A percentile compares a stretch with the other conserved stretches of the same genome.
Conservation (phyloP, 768 basidiomycete genomes). For the Cyclocybe cylindracea region DNA sequence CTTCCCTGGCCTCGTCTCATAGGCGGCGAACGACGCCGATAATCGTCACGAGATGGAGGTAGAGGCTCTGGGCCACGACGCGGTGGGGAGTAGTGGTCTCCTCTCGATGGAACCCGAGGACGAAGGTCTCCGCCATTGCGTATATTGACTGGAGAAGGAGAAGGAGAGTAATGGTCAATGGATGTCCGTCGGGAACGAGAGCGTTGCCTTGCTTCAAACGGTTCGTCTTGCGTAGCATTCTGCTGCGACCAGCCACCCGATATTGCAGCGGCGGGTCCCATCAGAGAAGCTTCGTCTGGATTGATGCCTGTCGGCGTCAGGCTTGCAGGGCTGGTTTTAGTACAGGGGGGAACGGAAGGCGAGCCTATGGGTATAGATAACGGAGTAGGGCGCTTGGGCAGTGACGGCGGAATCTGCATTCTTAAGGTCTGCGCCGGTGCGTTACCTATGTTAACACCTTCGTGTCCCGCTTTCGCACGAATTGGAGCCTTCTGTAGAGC, state of each 20-base stretch:
- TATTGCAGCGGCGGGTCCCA: constrained; percentile 15
- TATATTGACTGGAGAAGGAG: neutral
- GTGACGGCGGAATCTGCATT: no score
- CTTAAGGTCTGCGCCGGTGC: no score
- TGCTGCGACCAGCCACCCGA: constrained; percentile 9
- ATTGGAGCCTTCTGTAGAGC: no score
- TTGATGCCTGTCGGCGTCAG: neutral
- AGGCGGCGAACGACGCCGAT: neutral
- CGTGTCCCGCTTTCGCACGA: no score
- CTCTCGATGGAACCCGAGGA: constrained; percentile 2
- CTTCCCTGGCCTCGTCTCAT: constrained; percentile 3
- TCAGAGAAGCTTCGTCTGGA: constrained; percentile 4
- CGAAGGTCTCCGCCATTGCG: neutral
- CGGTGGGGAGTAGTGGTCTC: constrained; percentile 15
- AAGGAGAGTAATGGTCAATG: constrained; percentile 5
- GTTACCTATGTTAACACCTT: no score
- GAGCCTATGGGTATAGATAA: no score
- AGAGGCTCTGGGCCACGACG: constrained; percentile 2
- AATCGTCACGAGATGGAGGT: constrained; percentile 1
- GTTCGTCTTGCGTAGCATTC: constrained; percentile 1
- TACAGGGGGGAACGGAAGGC: no score
- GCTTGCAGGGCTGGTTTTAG: neutral
- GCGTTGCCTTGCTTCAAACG: constrained; percentile 1
- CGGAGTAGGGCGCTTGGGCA: no score
- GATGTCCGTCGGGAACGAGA: neutral